Base-by-base conservation (phyloP, 1,284 basidiomycete genomes). In the Austroboletus novae-zelandiae region DNA sequence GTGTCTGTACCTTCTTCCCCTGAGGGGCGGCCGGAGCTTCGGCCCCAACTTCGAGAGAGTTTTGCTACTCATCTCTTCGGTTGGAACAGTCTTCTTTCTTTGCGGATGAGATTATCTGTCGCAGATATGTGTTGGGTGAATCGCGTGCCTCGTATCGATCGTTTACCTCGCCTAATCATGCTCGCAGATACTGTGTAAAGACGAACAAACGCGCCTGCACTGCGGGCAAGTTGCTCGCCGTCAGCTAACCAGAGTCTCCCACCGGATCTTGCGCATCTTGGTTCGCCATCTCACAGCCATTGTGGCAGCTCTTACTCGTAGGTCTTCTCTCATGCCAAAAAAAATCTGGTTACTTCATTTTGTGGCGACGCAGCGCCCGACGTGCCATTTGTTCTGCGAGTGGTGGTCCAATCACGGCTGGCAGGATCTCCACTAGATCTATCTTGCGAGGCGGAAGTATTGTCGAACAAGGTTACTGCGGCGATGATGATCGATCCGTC, bases 41-140 rank as follows among this genome's bases (percentile, higher is more conserved):
- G 73, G 23, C 45, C 50, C 25, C 72, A 71, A 23, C 77, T 86
- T 54, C 71, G 76, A 42, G 63, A 62, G 35, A 82, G 80, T 52
- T 60, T 89, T 14, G 59, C 67, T 1, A 73, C 71, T 17, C 77
- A 84, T 61, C 65, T 89, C 25, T 87, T 82, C 61, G 84, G 86
- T 4, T 81, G 76, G 72, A 74, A 80, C 50, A 61, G 63, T 41
- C 60, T 86, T 20, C 64, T 79, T 39, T 74, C 72, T 0, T 66
- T 82, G 41, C 76, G 84, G 40, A 71, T 86, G 67, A 72, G 75
- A 43, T 71, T 87, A 48, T 73, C 76, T 9, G 59, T 87, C 25
- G 78, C 84, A 1, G 79, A 81, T 65, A 82, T 79, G 57, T 79
- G 79, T 54, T 83, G 84, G 81, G 86, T 88, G 51, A 40, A 79